Conservation (phyloP, 176 grass and related monocot species). For the Poa pratensis region DNA sequence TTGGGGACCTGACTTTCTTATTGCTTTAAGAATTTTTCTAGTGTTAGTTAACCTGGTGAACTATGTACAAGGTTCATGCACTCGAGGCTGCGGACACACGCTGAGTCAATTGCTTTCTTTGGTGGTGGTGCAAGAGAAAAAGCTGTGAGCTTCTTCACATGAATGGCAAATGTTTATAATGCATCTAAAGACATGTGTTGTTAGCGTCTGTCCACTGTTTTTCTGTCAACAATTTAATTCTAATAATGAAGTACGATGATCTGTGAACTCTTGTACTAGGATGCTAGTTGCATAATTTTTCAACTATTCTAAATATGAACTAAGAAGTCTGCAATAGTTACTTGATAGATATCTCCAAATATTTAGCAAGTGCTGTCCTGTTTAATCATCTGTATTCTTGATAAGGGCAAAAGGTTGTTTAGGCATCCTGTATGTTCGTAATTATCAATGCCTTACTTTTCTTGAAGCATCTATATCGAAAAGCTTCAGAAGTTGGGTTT, state of each 20-base stretch:
- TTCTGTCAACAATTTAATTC: constrained; percentile 14
- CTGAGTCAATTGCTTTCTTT: constrained; percentile 99
- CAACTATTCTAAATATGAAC: neutral
- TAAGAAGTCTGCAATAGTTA: neutral
- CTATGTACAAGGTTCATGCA: constrained; percentile 85
- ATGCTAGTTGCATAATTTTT: neutral
- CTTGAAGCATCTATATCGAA: constrained; percentile 13
- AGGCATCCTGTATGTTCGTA: neutral
- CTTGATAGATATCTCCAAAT: constrained; percentile 5
- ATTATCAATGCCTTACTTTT: neutral
- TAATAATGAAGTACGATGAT: constrained; percentile 16
- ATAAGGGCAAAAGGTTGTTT: neutral
- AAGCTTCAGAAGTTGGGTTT: constrained; percentile 18
- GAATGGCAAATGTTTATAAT: constrained; percentile 7
- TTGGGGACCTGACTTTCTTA: constrained; percentile 26
- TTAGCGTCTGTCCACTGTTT: neutral
- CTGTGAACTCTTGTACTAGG: neutral
- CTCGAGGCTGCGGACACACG: constrained; percentile 88
- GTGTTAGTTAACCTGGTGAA: constrained; percentile 43
- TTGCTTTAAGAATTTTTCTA: constrained; percentile 26
- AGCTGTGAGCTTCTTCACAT: constrained; percentile 60
- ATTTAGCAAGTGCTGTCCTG: neutral
- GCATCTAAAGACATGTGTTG: constrained; percentile 4
- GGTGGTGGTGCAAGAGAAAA: constrained; percentile 97
- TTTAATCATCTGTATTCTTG: neutral